Evolutionary conservation across 179 eudicot genomes (phyloP), one percentile per base, ranked within the genome.

Genomic region (Silene coronaria): DNA sequence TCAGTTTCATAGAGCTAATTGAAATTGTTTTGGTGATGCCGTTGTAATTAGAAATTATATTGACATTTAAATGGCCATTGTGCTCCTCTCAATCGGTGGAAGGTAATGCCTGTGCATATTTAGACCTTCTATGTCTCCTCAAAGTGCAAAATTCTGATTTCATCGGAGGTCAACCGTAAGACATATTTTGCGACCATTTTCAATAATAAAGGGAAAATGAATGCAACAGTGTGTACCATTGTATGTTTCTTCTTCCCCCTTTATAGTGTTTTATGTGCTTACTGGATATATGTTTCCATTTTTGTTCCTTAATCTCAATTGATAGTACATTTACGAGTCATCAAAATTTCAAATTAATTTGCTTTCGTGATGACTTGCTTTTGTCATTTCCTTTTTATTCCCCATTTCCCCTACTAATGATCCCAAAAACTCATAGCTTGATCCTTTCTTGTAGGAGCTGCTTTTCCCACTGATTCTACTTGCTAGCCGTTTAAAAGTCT

Each of bases 401-500:
- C 60, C 3, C 36, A 23, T 27, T 23, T 8, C 24, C 60, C 3
- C 36, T 34, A 7, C 27, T 53, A 16, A 9, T 57, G 67, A 6
- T 42, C 32, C 17, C 6, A 55, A 1, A n/a, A 42, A 66, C 23
- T 34, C 24, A 22, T 19, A 48, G 48, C 32, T 30, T 6, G n/a
- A 28, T 79, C 36, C 69, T 42, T 67, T 46, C 70, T 34, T 76
- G 76, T 51, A 92, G 97, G 97, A 91, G 79, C 86, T 92, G 84
- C 92, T 92, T 75, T 85, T 82, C 72, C 96, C 96, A 19, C 57
- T 86, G 64, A 77, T 87, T 58, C 71, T 80, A 57, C 75, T 80
- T 67, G 79, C 80, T 57, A 78, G 76, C 58, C 75, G 78, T 71
- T 79, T 91, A 77, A 86, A 87, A 68, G 53, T 45, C 63, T 78